Evolutionary conservation across 805 yeast genomes (phyloP).

Genomic region (Ogataea corticis): DNA sequence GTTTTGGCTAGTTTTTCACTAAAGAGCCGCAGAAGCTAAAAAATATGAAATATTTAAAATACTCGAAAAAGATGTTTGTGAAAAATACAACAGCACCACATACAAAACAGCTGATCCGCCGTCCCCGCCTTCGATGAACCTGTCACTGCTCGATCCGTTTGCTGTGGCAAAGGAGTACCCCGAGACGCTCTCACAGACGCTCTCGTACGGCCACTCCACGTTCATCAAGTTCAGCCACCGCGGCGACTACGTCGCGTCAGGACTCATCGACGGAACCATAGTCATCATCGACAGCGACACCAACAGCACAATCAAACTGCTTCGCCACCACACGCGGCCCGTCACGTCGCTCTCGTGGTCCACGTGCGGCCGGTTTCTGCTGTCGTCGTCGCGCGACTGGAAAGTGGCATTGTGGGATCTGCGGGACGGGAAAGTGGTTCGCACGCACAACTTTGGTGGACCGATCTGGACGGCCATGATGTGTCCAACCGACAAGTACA

Average conservation of each 20-base stretch:
- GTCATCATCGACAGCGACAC: conserved; percentile 76
- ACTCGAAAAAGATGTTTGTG: no score
- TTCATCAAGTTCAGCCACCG: conserved; percentile 65
- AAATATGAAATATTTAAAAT: no score
- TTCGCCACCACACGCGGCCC: conserved; percentile 68
- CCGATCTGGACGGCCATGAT: conserved; percentile 72
- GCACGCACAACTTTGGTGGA: conserved; percentile 55
- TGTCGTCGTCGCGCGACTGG: conserved; percentile 83
- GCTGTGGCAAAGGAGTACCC: conserved; percentile 91
- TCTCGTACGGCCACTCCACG: conserved; percentile 67
- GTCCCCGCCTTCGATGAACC: conserved; percentile 54
- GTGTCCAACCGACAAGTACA: conserved; percentile 47
- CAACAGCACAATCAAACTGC: conserved; percentile 52
- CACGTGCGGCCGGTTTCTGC: conserved; percentile 61
- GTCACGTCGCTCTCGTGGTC: conserved; percentile 81
- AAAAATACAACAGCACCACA: no score
- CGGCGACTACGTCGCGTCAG: conserved; percentile 88
- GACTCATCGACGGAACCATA: conserved; percentile 71
- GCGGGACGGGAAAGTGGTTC: conserved; percentile 38
- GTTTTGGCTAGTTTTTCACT: no score
- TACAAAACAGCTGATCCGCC: no score
- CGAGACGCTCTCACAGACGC: conserved; percentile 71
- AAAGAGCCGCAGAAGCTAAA: no score
- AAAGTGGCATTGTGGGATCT: conserved; percentile 80
- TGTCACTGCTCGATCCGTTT: conserved; percentile 85